Percentiles rank a stretch among this genome's conserved stretches.
Conservation (phyloP, 306 rosid species). For the Phaseolus lunatus region DNA sequence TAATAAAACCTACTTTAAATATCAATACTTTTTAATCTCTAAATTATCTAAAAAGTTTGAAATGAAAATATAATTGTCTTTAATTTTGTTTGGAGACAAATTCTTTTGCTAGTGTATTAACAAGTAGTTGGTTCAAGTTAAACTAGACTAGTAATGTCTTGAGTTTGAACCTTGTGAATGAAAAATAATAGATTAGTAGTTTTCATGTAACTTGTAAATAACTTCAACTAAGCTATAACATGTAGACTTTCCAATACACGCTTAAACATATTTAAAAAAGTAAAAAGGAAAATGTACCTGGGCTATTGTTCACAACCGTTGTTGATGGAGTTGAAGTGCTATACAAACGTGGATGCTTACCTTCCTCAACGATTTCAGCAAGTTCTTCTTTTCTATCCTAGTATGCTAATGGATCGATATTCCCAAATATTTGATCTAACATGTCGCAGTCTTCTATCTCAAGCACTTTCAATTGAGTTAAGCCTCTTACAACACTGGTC, state of each 20-base stretch:
- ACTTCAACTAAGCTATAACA: not conserved
- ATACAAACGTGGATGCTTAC: not conserved
- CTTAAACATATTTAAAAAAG: not conserved
- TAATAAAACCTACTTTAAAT: no score
- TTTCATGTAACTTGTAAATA: no score
- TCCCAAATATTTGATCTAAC: slow-evolving; percentile 15
- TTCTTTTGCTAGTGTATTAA: no score
- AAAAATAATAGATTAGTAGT: no score
- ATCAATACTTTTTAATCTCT: no score
- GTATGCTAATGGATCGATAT: not conserved
- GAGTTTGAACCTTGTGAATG: no score
- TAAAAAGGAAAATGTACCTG: not conserved
- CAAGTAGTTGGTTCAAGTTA: no score
- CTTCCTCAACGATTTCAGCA: not conserved
- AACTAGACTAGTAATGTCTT: no score
- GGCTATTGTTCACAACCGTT: not conserved
- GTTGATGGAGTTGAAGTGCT: not conserved
- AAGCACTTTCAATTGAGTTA: not conserved
- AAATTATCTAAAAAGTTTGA: no score
- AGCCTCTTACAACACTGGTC: not conserved
- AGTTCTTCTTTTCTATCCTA: not conserved
- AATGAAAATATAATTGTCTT: no score
- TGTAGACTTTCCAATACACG: not conserved
- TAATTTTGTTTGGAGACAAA: no score
- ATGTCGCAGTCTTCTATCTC: not conserved